phyloP scores from a whole-genome alignment of 352 stramenopile genomes.

The Globisporangium canariense region DNA sequence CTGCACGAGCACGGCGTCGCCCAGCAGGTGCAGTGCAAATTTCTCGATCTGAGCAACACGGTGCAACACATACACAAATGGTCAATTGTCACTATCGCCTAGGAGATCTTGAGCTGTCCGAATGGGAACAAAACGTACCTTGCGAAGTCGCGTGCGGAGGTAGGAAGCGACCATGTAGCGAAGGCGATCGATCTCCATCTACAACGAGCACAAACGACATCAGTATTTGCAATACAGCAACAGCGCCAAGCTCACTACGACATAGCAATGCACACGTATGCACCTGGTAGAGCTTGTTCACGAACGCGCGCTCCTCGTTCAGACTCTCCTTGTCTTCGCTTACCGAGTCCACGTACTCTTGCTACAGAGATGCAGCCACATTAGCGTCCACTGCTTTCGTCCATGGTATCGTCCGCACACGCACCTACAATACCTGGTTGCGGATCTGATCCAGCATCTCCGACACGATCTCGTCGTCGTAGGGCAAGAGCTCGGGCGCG shows the following conservation, averaged over 20 bases:
- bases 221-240: neutral
- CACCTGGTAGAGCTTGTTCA: slow-evolving; percentile 83
- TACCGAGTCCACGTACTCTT: slow-evolving; percentile 84
- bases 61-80: neutral
- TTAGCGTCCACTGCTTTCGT: too few species aligned
- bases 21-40: slow-evolving; percentile 63
- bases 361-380: slow-evolving; percentile 23
- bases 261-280: neutral
- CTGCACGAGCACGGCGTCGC: slow-evolving; percentile 36
- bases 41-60: slow-evolving; percentile 56
- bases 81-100: neutral
- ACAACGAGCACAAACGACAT: neutral
- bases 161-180: slow-evolving; percentile 85
- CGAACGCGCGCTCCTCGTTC: slow-evolving; percentile 75
- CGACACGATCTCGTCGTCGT: slow-evolving; percentile 71
- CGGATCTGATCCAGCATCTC: slow-evolving; percentile 84
- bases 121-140: slow-evolving; percentile 26
- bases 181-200: slow-evolving; percentile 88
- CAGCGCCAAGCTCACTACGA: neutral
- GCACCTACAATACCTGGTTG: slow-evolving; percentile 47
- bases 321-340: slow-evolving; percentile 54
- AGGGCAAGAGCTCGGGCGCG: slow-evolving; percentile 69
- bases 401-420: neutral
- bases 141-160: slow-evolving; percentile 67
- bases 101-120: neutral